Conservation (phyloP, 1,284 basidiomycete genomes). For the Tylopilus sp. region DNA sequence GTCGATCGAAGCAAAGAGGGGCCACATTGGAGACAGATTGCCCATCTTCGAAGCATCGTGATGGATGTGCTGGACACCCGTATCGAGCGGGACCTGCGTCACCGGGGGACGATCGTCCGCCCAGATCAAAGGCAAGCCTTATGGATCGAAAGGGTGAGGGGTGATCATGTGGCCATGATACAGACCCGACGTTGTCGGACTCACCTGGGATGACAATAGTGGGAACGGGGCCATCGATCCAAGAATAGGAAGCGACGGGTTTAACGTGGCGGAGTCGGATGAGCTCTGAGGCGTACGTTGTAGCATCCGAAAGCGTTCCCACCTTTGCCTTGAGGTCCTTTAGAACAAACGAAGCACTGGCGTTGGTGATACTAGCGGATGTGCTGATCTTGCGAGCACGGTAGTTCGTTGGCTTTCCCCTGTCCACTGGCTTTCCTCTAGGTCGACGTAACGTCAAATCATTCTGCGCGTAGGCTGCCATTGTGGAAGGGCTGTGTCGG, state of each 20-base stretch:
- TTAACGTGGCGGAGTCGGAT: conserved; percentile 39
- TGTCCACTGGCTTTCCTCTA: background rate
- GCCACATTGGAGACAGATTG: conserved; percentile 44
- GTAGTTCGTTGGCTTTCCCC: conserved; percentile 23
- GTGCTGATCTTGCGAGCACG: background rate
- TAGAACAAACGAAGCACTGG: conserved; percentile 23
- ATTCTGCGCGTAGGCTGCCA: conserved; percentile 32
- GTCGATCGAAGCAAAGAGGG: conserved; percentile 48
- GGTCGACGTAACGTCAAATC: conserved; percentile 15
- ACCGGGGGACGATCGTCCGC: conserved; percentile 31
- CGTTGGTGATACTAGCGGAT: background rate
- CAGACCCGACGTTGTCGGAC: conserved; percentile 3
- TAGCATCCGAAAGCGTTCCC: conserved; percentile 23
- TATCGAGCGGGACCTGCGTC: conserved; percentile 39
- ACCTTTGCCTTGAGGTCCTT: conserved; percentile 38
- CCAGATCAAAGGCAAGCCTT: conserved; percentile 47
- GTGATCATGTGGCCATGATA: background rate
- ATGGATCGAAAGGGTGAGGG: background rate
- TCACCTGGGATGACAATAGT: conserved; percentile 46
- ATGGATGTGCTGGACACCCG: conserved; percentile 42
- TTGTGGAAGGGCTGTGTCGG: conserved; percentile 3
- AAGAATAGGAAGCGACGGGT: conserved; percentile 46
- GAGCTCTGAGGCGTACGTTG: conserved; percentile 23
- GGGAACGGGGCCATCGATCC: conserved; percentile 42
- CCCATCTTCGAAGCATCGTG: conserved; percentile 46